Evolutionary conservation across 2,329 filamentous ascomycete species (phyloP), one percentile per base, ranked within the genome.

Genomic region (Stachybotrys chlorohalonatus): DNA sequence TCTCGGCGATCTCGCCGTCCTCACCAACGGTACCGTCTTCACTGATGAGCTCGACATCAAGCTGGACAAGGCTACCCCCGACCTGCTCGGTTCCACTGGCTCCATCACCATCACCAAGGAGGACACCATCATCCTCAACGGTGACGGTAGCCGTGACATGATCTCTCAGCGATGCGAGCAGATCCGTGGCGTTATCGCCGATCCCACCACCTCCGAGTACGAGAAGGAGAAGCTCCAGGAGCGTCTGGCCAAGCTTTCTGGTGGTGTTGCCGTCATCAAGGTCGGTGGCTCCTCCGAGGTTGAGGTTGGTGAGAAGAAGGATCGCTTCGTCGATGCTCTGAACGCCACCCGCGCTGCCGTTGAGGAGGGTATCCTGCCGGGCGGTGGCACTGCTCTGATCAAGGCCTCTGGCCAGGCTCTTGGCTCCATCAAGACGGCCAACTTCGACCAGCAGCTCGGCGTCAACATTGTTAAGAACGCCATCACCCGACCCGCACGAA

Each of bases 201-300:
- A 99, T 78, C 88, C 93, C 62, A 86, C 83, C 65, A 99, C 94
- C 61, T 96, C 92, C 51, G 94, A 99, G 70, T 99, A 99, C 78
- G 94, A 99, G 85, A 97, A 96, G 85, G 94, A 99, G 88, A 99
- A 99, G 86, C 90, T 99, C 62, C 94, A 97, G 80, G 94, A 99
- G 82, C 94, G 94, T 78, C 89, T 99, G 58, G 94, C 94, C 65
- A 99, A 99, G 86, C 89, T 99, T 63, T 97, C 94, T 63, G 94
- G 94, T 61, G 94, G 94, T 83, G 94, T 99, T 66, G 94, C 94
- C 66, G 94, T 99, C 76, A 97, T 99, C 83, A 96, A 95, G 84
- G 94, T 99, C 60, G 94, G 94, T 67, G 94, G 94, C 73, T 84
- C 92, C 60, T 97, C 93, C 60, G 94, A 99, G 78, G 93, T 99